Base-by-base conservation (phyloP, 768 basidiomycete species). In the Tricholoma sp. region DNA sequence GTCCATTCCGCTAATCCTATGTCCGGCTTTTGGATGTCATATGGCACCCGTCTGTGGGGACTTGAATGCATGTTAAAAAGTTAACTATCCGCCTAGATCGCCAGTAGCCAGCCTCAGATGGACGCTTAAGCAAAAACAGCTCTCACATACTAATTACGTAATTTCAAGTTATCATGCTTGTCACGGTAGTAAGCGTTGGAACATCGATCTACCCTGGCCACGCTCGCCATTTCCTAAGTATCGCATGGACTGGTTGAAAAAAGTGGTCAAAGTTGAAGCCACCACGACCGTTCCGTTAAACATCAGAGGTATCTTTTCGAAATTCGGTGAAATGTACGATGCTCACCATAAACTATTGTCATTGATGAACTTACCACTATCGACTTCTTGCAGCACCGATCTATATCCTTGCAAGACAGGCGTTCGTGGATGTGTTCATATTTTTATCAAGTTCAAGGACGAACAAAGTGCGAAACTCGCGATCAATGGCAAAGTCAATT, bases 1-100 rank as follows among this genome's bases (percentile, higher is more conserved):
- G 89, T 81, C 90, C 90, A 92, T 69, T 92, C 88, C 14, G 88
- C 79, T n/a, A 91, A 76, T 50, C 83, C 85, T 3, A 77, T 74
- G 63, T 89, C 88, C 18, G 84, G 76, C 58, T 79, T 82, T 10
- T 80, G 77, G 18, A 74, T 64, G 64, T 81, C 79, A 54, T 68
- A 69, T 18, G 63, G 31, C 10, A 32, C 64, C 14, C 58, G 54
- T 41, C 59, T 46, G 39, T 55, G 45, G 9, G 57, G 32, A 27
- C 35, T 37, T 12, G 29, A 39, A 19, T 52, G 5, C 62, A 65
- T 65, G 27, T 9, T 31, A n/a, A n/a, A n/a, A n/a, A n/a, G n/a
- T n/a, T n/a, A 11, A 29, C 41, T 43, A 27, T 27, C 24, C 24
- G 5, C 24, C 24, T 27, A 27, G 24, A 27, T 27, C 24, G 3